A percentile compares a stretch with the other conserved stretches of the same genome.
Evolutionary conservation across 179 eudicot genomes (phyloP).

Genomic region (Carnegiea gigantea): DNA sequence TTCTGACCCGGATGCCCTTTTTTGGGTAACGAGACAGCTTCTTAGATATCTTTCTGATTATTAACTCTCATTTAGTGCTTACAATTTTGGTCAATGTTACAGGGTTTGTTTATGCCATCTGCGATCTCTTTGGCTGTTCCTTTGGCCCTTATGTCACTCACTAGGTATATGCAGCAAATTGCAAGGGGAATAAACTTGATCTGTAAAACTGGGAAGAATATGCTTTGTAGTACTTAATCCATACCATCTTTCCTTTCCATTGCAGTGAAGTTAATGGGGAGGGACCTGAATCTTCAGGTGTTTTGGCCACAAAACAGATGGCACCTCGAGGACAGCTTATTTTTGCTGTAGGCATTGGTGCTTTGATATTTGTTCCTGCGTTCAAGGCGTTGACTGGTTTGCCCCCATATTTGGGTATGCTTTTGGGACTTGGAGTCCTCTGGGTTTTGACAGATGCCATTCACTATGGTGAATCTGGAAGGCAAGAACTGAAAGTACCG

Average conservation of each 20-base stretch:
- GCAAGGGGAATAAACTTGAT: background rate
- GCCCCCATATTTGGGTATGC: slow-evolving; percentile 95
- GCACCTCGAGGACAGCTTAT: slow-evolving; percentile 96
- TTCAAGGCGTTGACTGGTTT: slow-evolving; percentile 86
- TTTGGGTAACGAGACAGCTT: background rate
- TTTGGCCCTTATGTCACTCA: slow-evolving; percentile 82
- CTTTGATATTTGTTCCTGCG: slow-evolving; percentile 80
- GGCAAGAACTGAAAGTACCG: slow-evolving; percentile 84
- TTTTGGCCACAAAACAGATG: slow-evolving; percentile 88
- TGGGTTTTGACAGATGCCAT: slow-evolving; percentile 97
- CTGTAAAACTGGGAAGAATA: slow-evolving; percentile 10
- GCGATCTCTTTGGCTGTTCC: slow-evolving; percentile 86
- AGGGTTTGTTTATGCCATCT: slow-evolving; percentile 73
- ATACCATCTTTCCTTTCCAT: slow-evolving; percentile 19
- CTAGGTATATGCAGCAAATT: slow-evolving; percentile 55
- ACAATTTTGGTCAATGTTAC: slow-evolving; percentile 22
- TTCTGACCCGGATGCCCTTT: background rate
- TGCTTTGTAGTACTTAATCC: slow-evolving; percentile 1
- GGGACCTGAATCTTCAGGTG: slow-evolving; percentile 50
- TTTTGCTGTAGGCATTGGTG: slow-evolving; percentile 78
- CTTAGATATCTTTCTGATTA: background rate
- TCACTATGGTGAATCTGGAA: slow-evolving; percentile 84
- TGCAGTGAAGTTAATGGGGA: slow-evolving; percentile 81
- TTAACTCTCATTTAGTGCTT: background rate
- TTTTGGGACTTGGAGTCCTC: slow-evolving; percentile 92